Evolutionary conservation across 2,329 filamentous ascomycete species (phyloP).

Genomic region (Colletotrichum chlorophyti): DNA sequence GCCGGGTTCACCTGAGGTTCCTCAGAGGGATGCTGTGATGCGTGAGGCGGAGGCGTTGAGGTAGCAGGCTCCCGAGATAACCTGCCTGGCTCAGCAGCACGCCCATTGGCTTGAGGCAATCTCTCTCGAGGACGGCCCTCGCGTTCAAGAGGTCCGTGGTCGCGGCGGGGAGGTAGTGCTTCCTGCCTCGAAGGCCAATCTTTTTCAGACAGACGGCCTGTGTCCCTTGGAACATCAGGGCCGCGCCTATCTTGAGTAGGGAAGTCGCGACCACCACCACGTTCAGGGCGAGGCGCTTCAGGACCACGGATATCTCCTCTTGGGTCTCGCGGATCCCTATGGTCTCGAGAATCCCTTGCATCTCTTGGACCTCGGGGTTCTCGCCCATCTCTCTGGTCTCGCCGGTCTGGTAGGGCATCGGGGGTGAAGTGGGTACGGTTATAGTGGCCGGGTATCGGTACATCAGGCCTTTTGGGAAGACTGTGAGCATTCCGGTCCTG

Average conservation of each 20-base stretch:
- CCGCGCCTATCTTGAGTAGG: slow-evolving; percentile 48
- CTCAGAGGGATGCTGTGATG: slow-evolving; percentile 37
- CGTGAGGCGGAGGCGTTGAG: slow-evolving; percentile 32
- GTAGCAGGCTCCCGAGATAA: slow-evolving; percentile 33
- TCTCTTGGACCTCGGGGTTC: slow-evolving; percentile 42
- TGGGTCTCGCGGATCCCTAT: slow-evolving; percentile 35
- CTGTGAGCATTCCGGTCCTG: slow-evolving; percentile 25
- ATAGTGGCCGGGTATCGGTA: slow-evolving; percentile 58
- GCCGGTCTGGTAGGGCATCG: slow-evolving; percentile 30
- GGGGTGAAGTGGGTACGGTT: slow-evolving; percentile 50
- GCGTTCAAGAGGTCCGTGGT: slow-evolving; percentile 47
- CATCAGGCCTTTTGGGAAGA: slow-evolving; percentile 65
- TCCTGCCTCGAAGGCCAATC: slow-evolving; percentile 42
- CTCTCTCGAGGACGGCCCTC: slow-evolving; percentile 43
- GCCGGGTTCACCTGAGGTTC: slow-evolving; percentile 63
- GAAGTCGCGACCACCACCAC: slow-evolving; percentile 51
- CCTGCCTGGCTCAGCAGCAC: slow-evolving; percentile 34
- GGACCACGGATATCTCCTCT: slow-evolving; percentile 46
- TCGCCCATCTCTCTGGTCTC: slow-evolving; percentile 39
- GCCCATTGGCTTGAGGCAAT: slow-evolving; percentile 33
- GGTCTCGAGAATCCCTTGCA: slow-evolving; percentile 21
- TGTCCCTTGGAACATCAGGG: slow-evolving; percentile 45
- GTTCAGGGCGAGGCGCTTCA: slow-evolving; percentile 48
- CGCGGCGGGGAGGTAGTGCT: slow-evolving; percentile 42
- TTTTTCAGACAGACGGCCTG: slow-evolving; percentile 45